Conservation (phyloP, 2,329 filamentous ascomycete species). For the Elsinoe necatrix region DNA sequence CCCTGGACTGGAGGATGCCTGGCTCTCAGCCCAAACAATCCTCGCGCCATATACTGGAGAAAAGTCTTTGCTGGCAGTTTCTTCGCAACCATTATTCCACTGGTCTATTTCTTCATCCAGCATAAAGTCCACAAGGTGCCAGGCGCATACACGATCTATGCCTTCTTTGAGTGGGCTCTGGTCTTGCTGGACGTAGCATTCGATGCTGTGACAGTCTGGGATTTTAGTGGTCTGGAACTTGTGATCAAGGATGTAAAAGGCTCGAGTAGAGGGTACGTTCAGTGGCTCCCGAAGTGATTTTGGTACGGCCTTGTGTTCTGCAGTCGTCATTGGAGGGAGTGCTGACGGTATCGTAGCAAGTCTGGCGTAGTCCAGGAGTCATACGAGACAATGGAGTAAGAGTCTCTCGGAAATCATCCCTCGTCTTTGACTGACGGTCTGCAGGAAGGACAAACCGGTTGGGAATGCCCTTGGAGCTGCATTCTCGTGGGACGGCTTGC, state of each 20-base stretch:
- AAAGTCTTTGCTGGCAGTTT: constrained; percentile 77
- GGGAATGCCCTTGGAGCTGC: constrained; percentile 59
- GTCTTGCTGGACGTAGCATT: constrained; percentile 94
- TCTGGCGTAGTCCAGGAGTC: constrained; percentile 34
- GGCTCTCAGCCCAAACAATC: constrained; percentile 75
- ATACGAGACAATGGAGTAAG: constrained; percentile 29
- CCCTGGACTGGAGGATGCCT: constrained; percentile 94
- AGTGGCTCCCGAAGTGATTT: constrained; percentile 77
- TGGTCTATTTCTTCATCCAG: constrained; percentile 97
- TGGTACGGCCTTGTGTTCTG: constrained; percentile 17
- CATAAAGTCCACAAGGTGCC: constrained; percentile 93
- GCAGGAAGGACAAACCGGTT: constrained; percentile 66
- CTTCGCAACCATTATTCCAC: constrained; percentile 79
- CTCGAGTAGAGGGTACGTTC: constrained; percentile 94
- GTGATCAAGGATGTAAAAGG: constrained; percentile 83
- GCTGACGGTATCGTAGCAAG: constrained; percentile 37
- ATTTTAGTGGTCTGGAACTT: constrained; percentile 84
- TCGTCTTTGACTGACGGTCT: constrained; percentile 20
- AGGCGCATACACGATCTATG: constrained; percentile 93
- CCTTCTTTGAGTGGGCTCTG: constrained; percentile 95
- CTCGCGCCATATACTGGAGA: constrained; percentile 74
- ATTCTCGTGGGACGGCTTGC: constrained; percentile 64
- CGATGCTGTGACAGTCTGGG: constrained; percentile 85
- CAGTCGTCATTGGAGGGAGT: neutral
- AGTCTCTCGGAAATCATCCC: neutral